Conservation (phyloP, 2,329 filamentous ascomycete genomes). For the Sclerotinia trifoliorum region DNA sequence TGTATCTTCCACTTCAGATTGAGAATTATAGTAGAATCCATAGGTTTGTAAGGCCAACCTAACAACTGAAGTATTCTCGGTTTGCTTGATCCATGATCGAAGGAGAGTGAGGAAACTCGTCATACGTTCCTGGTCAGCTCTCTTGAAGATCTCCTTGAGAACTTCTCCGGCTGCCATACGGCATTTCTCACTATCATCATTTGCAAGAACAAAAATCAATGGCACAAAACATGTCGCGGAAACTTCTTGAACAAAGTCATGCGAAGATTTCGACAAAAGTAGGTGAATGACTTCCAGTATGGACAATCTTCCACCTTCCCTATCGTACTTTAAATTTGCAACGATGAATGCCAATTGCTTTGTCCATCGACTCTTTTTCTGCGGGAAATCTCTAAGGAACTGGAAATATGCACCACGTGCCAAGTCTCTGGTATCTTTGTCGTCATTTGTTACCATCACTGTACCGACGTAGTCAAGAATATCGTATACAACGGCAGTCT, state of each 20-base stretch:
- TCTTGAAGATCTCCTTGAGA: slow-evolving; percentile 76
- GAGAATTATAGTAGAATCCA: slow-evolving; percentile 75
- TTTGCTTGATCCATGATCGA: slow-evolving; percentile 72
- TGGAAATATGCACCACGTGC: slow-evolving; percentile 89
- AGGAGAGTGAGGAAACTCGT: slow-evolving; percentile 70
- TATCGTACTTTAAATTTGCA: slow-evolving; percentile 86
- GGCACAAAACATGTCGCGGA: slow-evolving; percentile 81
- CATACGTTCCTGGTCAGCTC: slow-evolving; percentile 69
- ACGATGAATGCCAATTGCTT: slow-evolving; percentile 89
- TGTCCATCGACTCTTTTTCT: slow-evolving; percentile 82
- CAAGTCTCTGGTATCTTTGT: slow-evolving; percentile 80
- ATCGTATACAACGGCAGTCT: slow-evolving; percentile 88
- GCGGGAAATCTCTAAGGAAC: slow-evolving; percentile 91
- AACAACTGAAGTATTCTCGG: slow-evolving; percentile 67
- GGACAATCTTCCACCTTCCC: slow-evolving; percentile 83
- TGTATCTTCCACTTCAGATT: slow-evolving; percentile 54
- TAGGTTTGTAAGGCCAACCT: slow-evolving; percentile 78
- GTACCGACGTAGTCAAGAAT: slow-evolving; percentile 83
- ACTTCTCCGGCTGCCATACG: slow-evolving; percentile 77
- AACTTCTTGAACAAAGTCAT: slow-evolving; percentile 80
- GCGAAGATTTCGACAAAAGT: slow-evolving; percentile 79
- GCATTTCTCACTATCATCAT: slow-evolving; percentile 85
- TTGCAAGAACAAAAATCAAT: slow-evolving; percentile 78
- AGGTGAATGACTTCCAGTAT: slow-evolving; percentile 90
- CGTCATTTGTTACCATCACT: slow-evolving; percentile 96